phyloP scores from a whole-genome alignment of 192 early-diverging fungal species.

The Backusella australiensis region DNA sequence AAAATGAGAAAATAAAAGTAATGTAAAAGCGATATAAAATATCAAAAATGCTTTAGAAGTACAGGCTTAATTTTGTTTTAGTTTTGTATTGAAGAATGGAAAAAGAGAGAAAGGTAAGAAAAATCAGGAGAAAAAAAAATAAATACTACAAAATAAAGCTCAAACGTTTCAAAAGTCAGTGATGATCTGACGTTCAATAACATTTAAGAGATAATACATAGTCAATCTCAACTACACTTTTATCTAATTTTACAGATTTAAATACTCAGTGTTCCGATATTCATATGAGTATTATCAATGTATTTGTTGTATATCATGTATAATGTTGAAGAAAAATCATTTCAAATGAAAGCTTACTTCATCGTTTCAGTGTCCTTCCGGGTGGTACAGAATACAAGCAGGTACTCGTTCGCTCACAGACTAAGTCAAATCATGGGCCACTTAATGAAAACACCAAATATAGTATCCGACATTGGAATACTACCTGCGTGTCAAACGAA shows the following conservation, averaged over 20 bases:
- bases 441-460: not conserved
- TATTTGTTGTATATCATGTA: not conserved
- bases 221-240: not conserved
- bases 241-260: not conserved
- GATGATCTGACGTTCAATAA: not conserved
- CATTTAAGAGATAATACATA: not conserved
- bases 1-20: not conserved
- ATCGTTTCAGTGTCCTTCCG: not conserved
- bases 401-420: not conserved
- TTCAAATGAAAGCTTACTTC: not conserved
- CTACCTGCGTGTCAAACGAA: not conserved
- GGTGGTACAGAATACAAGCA: not conserved
- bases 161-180: not conserved
- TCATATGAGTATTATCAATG: not conserved
- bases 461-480: not conserved
- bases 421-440: not conserved
- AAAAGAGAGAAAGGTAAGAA: conserved; percentile 1
- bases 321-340: not conserved
- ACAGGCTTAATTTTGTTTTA: not conserved
- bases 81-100: conserved; percentile 3
- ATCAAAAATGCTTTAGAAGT: not conserved
- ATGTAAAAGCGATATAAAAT: not conserved
- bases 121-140: not conserved
- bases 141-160: conserved; percentile 7
- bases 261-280: not conserved